Base-by-base conservation (phyloP, 2,329 filamentous ascomycete species). In the Penicillium sumatraense region DNA sequence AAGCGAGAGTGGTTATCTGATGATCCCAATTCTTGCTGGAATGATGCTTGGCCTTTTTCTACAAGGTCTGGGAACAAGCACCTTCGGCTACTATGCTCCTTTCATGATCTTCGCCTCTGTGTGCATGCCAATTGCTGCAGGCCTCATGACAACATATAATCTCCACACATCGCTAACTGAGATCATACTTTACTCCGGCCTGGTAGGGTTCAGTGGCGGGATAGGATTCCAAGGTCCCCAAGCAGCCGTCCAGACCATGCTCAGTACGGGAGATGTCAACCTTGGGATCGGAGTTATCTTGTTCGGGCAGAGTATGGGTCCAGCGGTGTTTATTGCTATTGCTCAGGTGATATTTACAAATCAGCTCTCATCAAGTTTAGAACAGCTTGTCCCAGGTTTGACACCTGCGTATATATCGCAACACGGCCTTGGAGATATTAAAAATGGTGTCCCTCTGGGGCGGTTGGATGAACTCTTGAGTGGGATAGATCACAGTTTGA, bases 271-370 rank as follows among this genome's bases (percentile, higher is more conserved):
- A 2, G 71, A 74, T 45, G 61, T 67, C 27, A 58, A 65, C 9
- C 42, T 71, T 33, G 69, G 66, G 5, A 62, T 66, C 5, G 61
- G 67, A 0, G 61, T 73, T 9, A 67, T 75, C 16, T 57, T 72
- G n/a, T 74, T 76, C 36, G 69, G 64, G 38, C 71, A 77, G 54
- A 72, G 65, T 20, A 68, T 77, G 47, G 75, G 75, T 1, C 73
- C 72, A 3, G 73, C 74, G 0, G 61, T 85, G 0, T 83, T 83
- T 57, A 75, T 85, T 44, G 77, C 78, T 2, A 78, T 83, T 48
- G 82, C 75, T 2, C 80, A 84, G 60, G 80, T 77, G 48, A 73
- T 84, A 21, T 82, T 85, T 56, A 77, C 75, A 42, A 82, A 82
- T 60, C 68, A 72, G 8, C 74, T 86, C 11, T 59, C 53, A 14